phyloP scores from a whole-genome alignment of 257 asterid genomes.

The Solanum tacnaense region DNA sequence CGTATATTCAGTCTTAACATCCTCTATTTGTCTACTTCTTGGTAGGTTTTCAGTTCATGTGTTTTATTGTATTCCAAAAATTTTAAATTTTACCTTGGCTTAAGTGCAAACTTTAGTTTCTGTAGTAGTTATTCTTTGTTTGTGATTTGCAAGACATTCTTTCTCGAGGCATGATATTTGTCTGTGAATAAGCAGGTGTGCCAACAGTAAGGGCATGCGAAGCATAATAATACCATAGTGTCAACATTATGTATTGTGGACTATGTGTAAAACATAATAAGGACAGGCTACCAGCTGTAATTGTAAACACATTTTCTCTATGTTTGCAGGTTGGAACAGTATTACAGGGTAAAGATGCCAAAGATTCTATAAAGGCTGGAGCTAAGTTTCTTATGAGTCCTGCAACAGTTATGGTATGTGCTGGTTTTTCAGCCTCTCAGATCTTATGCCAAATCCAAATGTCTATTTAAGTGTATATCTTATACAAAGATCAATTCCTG shows the following conservation, averaged over 20 bases:
- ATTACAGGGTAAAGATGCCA: slow-evolving; percentile 39
- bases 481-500: neutral
- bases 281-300: neutral
- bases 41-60: neutral
- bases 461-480: neutral
- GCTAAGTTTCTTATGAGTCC: slow-evolving; percentile 90
- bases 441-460: neutral
- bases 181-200: neutral
- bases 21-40: neutral
- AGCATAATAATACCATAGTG: neutral
- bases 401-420: slow-evolving; percentile 56
- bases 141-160: too few relatives aligned
- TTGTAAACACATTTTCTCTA: neutral
- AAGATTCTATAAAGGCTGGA: slow-evolving; percentile 43
- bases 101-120: neutral
- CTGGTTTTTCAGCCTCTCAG: neutral
- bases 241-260: neutral
- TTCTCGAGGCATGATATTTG: neutral
- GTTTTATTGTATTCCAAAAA: neutral
- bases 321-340: slow-evolving; percentile 69
- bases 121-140: neutral
- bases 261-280: neutral
- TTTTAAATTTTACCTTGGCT: neutral
- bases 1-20: neutral
- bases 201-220: neutral